Percentiles rank a stretch among this genome's conserved stretches.
phyloP scores from a whole-genome alignment of 2,329 filamentous ascomycete genomes.

The Fusarium austroafricanum region DNA sequence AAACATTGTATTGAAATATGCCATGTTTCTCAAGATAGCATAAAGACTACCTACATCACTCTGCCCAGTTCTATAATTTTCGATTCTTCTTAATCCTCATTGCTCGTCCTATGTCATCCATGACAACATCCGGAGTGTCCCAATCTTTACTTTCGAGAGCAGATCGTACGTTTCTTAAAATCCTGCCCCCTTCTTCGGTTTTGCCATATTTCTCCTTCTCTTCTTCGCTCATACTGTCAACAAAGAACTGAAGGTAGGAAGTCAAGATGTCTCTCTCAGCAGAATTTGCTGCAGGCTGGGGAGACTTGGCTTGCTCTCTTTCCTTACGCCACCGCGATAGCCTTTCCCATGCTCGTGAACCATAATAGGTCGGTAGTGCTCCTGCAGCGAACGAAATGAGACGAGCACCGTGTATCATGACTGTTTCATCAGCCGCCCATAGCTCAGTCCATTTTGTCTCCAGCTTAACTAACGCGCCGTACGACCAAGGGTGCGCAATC shows the following conservation, averaged over 20 bases:
- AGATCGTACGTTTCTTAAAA: not conserved
- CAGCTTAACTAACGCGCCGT: not conserved
- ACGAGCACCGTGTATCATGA: not conserved
- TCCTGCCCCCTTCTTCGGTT: not conserved
- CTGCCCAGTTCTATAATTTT: too few relatives aligned
- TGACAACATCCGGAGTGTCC: not conserved
- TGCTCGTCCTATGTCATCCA: not conserved
- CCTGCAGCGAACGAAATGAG: not conserved
- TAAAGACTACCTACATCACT: too few relatives aligned
- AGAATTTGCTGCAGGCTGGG: too few relatives aligned
- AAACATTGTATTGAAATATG: too few relatives aligned
- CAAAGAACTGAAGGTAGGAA: not conserved
- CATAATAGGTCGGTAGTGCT: not conserved
- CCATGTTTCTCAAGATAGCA: too few relatives aligned
- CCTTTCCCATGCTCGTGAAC: rapidly evolving
- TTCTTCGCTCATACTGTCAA: not conserved
- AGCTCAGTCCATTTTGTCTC: not conserved
- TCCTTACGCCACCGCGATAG: not conserved
- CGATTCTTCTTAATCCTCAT: too few relatives aligned
- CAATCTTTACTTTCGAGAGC: not conserved
- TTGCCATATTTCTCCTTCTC: not conserved
- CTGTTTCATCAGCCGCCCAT: not conserved
- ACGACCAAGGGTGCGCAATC: not conserved
- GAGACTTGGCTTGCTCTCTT: not conserved
- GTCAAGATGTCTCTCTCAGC: too few relatives aligned